A percentile compares a stretch with the other conserved stretches of the same genome.
Evolutionary conservation across 495 filamentous ascomycete genomes (phyloP).

Genomic region (Trypethelium eluteriae): DNA sequence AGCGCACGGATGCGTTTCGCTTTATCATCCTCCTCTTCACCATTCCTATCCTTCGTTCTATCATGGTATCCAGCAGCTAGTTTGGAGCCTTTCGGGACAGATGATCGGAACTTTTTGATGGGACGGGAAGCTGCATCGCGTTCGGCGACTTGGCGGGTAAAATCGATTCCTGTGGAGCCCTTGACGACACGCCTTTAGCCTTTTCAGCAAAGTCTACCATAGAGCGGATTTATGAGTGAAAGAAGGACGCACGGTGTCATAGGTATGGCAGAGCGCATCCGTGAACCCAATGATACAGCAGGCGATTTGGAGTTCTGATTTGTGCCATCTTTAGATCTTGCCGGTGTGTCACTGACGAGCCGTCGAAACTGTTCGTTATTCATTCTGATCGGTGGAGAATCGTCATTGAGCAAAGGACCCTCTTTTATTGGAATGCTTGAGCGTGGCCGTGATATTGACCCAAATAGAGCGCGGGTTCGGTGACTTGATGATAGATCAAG

Average conservation of each 20-base stretch:
- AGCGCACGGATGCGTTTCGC: conserved; percentile 62
- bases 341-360: conserved; percentile 55
- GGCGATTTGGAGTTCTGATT: conserved; percentile 31
- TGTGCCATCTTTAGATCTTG: conserved; percentile 26
- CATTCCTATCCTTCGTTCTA: conserved; percentile 53
- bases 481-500: neutral
- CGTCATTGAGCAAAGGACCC: neutral
- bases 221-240: neutral
- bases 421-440: neutral
- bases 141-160: conserved; percentile 79
- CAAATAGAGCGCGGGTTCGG: too few species aligned
- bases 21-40: conserved; percentile 56
- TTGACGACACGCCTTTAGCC: conserved; percentile 57
- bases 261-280: conserved; percentile 33
- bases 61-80: conserved; percentile 76
- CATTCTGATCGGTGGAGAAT: conserved; percentile 47
- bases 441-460: too few species aligned
- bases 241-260: conserved; percentile 36
- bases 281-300: conserved; percentile 47
- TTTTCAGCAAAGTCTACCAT: neutral
- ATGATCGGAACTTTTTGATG: conserved; percentile 67
- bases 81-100: conserved; percentile 76
- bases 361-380: conserved; percentile 95
- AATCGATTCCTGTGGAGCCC: conserved; percentile 51
- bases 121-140: conserved; percentile 49